Base-by-base conservation (phyloP, 257 asterid species). In the Solanum etuberosum region DNA sequence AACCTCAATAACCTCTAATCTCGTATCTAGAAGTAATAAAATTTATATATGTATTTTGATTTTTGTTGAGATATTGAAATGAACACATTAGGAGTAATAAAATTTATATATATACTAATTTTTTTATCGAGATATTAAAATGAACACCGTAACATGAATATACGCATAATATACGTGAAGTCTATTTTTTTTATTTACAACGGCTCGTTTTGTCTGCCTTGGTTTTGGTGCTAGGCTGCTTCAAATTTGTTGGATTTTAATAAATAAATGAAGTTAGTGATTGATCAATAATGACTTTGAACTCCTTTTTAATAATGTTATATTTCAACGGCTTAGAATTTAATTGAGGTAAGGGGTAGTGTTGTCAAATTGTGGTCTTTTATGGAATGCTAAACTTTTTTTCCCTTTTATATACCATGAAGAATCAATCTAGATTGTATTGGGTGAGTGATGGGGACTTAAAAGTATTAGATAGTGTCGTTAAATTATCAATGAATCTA, bases 131-230 rank as follows among this genome's bases (percentile, higher is more conserved):
- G 8, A 48, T 48, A 48, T 48, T 48, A 16, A 48, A 48, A 48
- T 48, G 21, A 48, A 48, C 1, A 15, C 13, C 0, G 2, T 21
- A 59, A 2, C 5, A 54, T 54, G n/a, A 54, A 61, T 61, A 20
- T 34, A 32, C 9, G 51, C 14, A 37, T 74, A 37, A 74, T 23
- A 74, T 38, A 15, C 27, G 23, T 48, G n/a, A 48, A 35, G 7
- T 35, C 6, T n/a, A 40, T 76, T 40, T 40, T 40, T 35, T 9
- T 18, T 2, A 54, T 81, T 81, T 81, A 48, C 67, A 80, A 80
- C 85, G 85, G 85, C 67, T 48, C 20, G 42, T 16, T 80, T 80
- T 48, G 68, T 48, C 68, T 81, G 43, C 68, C 20, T 81, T 18
- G 68, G 68, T 48, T 16, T 27, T 29, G 40, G 68, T 48, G 85